Conservation (phyloP, 257 asterid genomes). For the Nicotiana noctiflora region DNA sequence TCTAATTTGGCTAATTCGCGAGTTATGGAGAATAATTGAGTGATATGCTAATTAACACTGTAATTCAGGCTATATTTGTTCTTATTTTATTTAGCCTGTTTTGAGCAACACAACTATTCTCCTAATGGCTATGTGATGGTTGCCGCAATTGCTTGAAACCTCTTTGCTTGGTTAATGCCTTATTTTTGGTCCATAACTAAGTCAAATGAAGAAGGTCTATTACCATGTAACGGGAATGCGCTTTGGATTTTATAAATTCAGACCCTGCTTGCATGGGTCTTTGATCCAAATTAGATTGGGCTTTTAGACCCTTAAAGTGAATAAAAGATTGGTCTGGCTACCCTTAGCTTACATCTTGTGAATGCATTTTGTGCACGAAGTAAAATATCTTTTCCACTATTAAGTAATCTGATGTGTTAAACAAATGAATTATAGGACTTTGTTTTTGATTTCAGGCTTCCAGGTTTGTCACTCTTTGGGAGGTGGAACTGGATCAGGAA, state of each 20-base stretch:
- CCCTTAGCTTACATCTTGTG: not conserved
- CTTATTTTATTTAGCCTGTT: too few relatives aligned
- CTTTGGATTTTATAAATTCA: not conserved
- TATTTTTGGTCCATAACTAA: not conserved
- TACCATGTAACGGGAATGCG: not conserved
- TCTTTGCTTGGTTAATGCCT: not conserved
- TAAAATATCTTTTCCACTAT: not conserved
- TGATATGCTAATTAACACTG: not conserved
- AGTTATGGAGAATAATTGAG: not conserved
- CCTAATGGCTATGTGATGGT: not conserved
- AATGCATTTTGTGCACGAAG: not conserved
- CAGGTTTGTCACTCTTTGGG: conserved; percentile 78
- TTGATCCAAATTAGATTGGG: not conserved
- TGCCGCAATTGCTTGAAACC: not conserved
- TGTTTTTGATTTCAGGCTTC: conserved; percentile 36
- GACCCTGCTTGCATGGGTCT: not conserved
- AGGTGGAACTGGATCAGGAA: conserved; percentile 88
- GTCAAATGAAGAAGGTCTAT: not conserved
- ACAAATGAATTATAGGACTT: not conserved
- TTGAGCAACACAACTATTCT: not conserved
- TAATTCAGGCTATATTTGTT: not conserved
- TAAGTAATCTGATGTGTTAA: not conserved
- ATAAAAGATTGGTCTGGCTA: not conserved
- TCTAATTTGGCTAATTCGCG: not conserved
- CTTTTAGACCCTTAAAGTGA: not conserved